Percentiles rank a stretch among this genome's conserved stretches.
Conservation (phyloP, 305 asterid genomes). For the Fraxinus sp. region DNA sequence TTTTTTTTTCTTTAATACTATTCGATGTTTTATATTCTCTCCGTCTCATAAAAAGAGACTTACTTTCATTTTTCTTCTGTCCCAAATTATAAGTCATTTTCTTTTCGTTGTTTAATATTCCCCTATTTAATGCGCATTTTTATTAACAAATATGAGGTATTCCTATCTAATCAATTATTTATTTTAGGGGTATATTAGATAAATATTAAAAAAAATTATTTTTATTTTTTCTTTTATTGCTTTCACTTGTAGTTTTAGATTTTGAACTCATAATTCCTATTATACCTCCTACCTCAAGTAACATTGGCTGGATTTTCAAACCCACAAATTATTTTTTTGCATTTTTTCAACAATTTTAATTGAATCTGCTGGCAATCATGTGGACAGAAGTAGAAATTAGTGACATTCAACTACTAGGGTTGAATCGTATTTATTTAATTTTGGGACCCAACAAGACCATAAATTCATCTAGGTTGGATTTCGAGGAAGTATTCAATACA, state of each 20-base stretch:
- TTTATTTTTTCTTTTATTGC: not conserved
- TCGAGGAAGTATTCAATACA: not conserved
- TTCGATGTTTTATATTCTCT: too few species aligned
- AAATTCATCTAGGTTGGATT: not conserved
- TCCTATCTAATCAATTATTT: too few species aligned
- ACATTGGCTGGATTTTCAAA: not conserved
- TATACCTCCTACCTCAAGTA: not conserved
- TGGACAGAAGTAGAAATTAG: not conserved
- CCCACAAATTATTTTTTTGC: not conserved
- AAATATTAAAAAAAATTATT: too few species aligned
- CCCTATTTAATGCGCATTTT: too few species aligned
- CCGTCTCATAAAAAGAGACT: too few species aligned
- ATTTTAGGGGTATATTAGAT: too few species aligned
- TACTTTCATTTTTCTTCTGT: too few species aligned
- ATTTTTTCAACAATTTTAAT: not conserved
- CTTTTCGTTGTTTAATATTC: too few species aligned
- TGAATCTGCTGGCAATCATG: not conserved
- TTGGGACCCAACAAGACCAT: not conserved
- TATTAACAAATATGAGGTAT: too few species aligned
- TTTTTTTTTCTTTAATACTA: not conserved
- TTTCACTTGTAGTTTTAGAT: not conserved
- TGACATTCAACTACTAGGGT: not conserved
- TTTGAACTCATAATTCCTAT: not conserved
- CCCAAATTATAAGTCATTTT: too few species aligned
- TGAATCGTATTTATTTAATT: not conserved